Evolutionary conservation across 225 moss, liverwort and hornwort species (phyloP), one percentile per base, ranked within the genome.

Genomic region (Sphagnum tenellum): DNA sequence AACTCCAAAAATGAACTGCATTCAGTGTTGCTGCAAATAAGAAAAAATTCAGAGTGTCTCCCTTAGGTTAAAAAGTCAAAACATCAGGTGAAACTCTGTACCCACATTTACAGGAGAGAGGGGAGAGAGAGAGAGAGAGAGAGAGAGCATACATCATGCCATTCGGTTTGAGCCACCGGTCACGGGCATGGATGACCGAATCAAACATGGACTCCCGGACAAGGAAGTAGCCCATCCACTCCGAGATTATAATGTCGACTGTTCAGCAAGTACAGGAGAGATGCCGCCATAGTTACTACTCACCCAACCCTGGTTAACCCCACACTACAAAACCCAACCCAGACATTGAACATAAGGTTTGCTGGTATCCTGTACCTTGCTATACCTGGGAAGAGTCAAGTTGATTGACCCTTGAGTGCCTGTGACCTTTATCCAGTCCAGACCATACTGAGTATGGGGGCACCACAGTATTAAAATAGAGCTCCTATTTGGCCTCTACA

Each of bases 221-320:
- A 49, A 94, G 91, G 65, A 91, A 91, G 64, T 94, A 94, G 65
- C 94, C 94, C 94, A 94, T 94, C 94, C 94, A 94, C 79, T 94
- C 94, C 75, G 94, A 94, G 60, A 94, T 94, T 48, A 94, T 89
- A 79, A 94, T 87, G 87, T 94, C 94, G 87, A 94, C 94, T 94
- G 94, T 83, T 48, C 77, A 93, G 85, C 75, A 90, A 74, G 77
- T 71, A 84, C 80, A 81, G 75, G 75, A 84, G 79, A 85, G 77
- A 87, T 79, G 78, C 79, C 86, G 83, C 77, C 76, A 81, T 76
- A 66, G 87, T 89, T 89, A 92, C 78, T 83, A 83, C 77, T 83
- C 83, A 79, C 85, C 82, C 77, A 86, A 77, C 75, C 86, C 83
- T 88, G 84, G 78, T 86, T 81, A 89, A 82, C 82, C 85, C 85